Evolutionary conservation across 768 basidiomycete genomes (phyloP).

Genomic region (Obba rivulosa): DNA sequence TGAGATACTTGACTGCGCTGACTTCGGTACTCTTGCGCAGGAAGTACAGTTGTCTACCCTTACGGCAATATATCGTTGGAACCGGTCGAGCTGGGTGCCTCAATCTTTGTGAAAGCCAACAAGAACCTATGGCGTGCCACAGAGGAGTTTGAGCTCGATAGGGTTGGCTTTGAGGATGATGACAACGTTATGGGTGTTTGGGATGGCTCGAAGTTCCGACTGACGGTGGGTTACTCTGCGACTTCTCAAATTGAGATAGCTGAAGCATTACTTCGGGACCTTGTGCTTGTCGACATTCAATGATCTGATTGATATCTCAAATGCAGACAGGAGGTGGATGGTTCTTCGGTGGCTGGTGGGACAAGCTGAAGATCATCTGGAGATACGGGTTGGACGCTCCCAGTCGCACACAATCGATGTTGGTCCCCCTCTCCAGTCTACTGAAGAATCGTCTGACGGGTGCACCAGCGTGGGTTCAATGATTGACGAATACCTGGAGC

Average conservation of each 20-base stretch:
- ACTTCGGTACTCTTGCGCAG: conserved; percentile 33
- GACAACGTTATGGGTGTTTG: conserved; percentile 62
- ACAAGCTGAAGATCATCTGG: conserved; percentile 68
- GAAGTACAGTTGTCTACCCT: conserved; percentile 74
- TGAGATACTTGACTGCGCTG: neutral
- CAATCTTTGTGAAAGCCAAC: conserved; percentile 80
- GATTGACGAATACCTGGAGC: conserved; percentile 42
- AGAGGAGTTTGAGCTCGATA: conserved; percentile 71
- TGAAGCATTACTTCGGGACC: too few species aligned
- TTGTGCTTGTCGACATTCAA: too few species aligned
- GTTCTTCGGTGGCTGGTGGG: conserved; percentile 51
- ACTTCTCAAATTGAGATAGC: conserved; percentile 26
- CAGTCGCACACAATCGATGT: conserved; percentile 51
- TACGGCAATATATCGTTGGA: conserved; percentile 52
- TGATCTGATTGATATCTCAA: too few species aligned
- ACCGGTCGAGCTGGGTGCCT: conserved; percentile 79
- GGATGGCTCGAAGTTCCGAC: conserved; percentile 73
- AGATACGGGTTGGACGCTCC: conserved; percentile 70
- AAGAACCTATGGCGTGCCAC: conserved; percentile 69
- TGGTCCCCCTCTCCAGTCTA: conserved; percentile 14
- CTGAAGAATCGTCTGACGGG: neutral
- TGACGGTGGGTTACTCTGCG: conserved; percentile 45
- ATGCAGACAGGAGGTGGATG: conserved; percentile 28
- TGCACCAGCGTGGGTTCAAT: conserved; percentile 46
- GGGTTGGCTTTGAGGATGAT: conserved; percentile 39